Percentiles rank a stretch among this genome's conserved stretches.
Evolutionary conservation across 2,329 filamentous ascomycete genomes (phyloP).

Genomic region (Ilyonectria destructans): DNA sequence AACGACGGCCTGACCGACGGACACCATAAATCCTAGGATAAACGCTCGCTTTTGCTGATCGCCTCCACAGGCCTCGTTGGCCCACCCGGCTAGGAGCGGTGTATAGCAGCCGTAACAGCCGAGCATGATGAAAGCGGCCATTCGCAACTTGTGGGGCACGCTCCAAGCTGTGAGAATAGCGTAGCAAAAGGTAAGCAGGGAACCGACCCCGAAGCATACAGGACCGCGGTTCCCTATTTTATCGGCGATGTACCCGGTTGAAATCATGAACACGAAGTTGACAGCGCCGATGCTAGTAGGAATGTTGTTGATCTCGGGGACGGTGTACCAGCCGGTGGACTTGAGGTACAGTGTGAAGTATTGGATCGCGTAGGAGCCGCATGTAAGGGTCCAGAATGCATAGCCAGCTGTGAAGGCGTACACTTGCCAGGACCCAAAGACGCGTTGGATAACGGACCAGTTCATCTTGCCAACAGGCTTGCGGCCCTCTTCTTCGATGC

Average conservation of each 20-base stretch:
- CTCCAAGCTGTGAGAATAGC: conserved; percentile 57
- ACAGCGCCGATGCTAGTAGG: conserved; percentile 61
- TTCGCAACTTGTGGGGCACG: conserved; percentile 55
- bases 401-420: conserved; percentile 61
- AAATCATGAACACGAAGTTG: conserved; percentile 60
- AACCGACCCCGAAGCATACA: conserved; percentile 54
- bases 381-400: conserved; percentile 58
- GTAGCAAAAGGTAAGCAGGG: conserved; percentile 56
- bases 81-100: conserved; percentile 59
- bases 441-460: conserved; percentile 54
- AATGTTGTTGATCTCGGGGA: conserved; percentile 63
- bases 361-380: conserved; percentile 57
- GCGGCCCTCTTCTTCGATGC: conserved; percentile 74
- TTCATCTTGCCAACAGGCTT: conserved; percentile 57
- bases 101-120: conserved; percentile 61
- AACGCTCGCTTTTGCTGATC: conserved; percentile 62
- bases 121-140: conserved; percentile 58
- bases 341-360: conserved; percentile 61
- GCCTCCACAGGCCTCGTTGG: conserved; percentile 59
- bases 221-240: conserved; percentile 56
- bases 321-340: conserved; percentile 52
- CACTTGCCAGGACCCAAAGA: conserved; percentile 61
- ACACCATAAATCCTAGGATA: conserved; percentile 57
- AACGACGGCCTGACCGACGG: conserved; percentile 56
- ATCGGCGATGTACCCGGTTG: conserved; percentile 56